A percentile compares a stretch with the other conserved stretches of the same genome.
Conservation (phyloP, 1,284 basidiomycete genomes). For the Ganoderma resinaceum region DNA sequence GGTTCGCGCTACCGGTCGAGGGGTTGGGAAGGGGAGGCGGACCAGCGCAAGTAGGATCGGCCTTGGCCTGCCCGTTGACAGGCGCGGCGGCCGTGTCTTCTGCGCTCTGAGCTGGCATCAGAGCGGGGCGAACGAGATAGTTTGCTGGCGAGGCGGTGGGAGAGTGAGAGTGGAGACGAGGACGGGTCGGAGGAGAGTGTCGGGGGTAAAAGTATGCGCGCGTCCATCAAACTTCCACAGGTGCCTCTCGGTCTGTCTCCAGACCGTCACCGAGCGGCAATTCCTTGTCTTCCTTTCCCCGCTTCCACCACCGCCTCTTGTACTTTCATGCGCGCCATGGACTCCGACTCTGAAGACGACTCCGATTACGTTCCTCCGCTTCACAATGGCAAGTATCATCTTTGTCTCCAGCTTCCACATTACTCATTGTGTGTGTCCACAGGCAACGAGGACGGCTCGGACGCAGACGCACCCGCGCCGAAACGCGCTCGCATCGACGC, state of each 20-base stretch:
- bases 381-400: slow-evolving; percentile 33
- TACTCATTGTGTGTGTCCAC: slow-evolving; percentile 1
- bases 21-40: slow-evolving; percentile 41
- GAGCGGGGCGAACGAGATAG: slow-evolving; percentile 12
- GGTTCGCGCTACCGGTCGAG: slow-evolving; percentile 71
- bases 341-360: slow-evolving; percentile 71
- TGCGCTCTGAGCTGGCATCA: slow-evolving; percentile 27
- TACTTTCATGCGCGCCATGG: slow-evolving; percentile 21
- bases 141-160: slow-evolving; percentile 9
- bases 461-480: slow-evolving; percentile 18
- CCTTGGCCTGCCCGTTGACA: slow-evolving; percentile 18
- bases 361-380: slow-evolving; percentile 67
- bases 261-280: slow-evolving; percentile 16
- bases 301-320: slow-evolving; percentile 20
- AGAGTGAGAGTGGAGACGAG: not conserved
- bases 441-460: slow-evolving; percentile 19
- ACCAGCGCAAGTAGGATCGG: slow-evolving; percentile 15
- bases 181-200: not conserved
- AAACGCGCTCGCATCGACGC: slow-evolving; percentile 32
- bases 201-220: slow-evolving; percentile 26
- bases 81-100: slow-evolving; percentile 13
- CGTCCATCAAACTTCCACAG: slow-evolving; percentile 31
- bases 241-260: not conserved
- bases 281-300: slow-evolving; percentile 14
- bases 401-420: not conserved